Conservation (phyloP, 495 filamentous ascomycete genomes). For the Podospora anserina region DNA sequence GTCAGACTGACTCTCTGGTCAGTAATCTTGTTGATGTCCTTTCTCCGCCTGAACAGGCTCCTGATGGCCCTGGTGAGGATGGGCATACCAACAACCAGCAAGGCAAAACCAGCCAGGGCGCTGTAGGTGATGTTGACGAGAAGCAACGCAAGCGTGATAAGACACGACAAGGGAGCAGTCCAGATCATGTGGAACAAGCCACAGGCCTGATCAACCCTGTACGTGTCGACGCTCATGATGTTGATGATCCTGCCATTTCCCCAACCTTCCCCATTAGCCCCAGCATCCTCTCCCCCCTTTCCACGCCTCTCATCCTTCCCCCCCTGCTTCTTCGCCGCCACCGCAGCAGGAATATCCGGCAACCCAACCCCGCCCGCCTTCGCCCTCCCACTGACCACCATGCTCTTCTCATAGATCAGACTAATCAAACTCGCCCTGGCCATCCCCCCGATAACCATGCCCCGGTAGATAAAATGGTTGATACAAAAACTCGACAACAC, state of each 20-base stretch:
- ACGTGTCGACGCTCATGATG: slow-evolving; percentile 90
- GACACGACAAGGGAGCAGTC: slow-evolving; percentile 74
- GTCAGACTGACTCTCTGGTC: slow-evolving; percentile 87
- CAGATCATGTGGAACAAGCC: slow-evolving; percentile 88
- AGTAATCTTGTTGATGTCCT: slow-evolving; percentile 83
- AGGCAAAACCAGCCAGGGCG: slow-evolving; percentile 79
- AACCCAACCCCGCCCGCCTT: slow-evolving; percentile 60
- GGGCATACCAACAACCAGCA: slow-evolving; percentile 75
- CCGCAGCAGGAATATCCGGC: slow-evolving; percentile 31
- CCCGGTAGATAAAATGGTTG: slow-evolving; percentile 79
- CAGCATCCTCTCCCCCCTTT: slow-evolving; percentile 31
- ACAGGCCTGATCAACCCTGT: slow-evolving; percentile 79
- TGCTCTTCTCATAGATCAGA: slow-evolving; percentile 75
- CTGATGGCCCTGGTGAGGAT: slow-evolving; percentile 70
- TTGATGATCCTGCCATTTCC: slow-evolving; percentile 84
- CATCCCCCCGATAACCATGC: slow-evolving; percentile 78
- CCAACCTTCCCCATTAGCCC: slow-evolving; percentile 75
- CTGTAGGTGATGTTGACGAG: slow-evolving; percentile 84
- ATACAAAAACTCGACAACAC: slow-evolving; percentile 65
- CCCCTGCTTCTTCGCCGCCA: slow-evolving; percentile 32
- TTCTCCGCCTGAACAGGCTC: slow-evolving; percentile 64
- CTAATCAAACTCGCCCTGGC: slow-evolving; percentile 69
- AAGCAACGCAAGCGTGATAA: slow-evolving; percentile 74
- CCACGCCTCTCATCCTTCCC: slow-evolving; percentile 41
- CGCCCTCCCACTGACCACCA: slow-evolving; percentile 75